Evolutionary conservation across 495 filamentous ascomycete genomes (phyloP).

Genomic region (Annulohypoxylon nitens): DNA sequence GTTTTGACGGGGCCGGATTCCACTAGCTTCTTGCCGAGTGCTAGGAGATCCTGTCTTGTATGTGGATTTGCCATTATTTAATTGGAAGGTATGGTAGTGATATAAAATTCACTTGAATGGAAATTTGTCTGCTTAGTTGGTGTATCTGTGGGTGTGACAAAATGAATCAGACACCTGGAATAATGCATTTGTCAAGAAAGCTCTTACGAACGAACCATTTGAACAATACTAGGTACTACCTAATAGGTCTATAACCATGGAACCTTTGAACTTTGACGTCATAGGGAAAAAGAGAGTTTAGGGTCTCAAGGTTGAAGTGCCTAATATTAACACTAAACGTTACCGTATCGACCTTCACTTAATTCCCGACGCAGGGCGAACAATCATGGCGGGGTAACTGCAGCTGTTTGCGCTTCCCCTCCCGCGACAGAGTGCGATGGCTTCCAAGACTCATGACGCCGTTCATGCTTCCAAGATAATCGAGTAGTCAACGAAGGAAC

Average conservation of each 20-base stretch:
- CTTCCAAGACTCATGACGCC: neutral
- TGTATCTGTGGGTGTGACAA: too few relatives aligned
- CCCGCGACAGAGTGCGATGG: neutral
- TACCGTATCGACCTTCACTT: neutral
- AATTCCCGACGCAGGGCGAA: neutral
- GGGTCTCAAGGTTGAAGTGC: neutral
- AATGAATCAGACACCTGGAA: too few relatives aligned
- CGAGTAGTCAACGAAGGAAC: neutral
- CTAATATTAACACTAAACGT: conserved; percentile 5
- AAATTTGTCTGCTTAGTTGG: too few relatives aligned
- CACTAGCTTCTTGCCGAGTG: conserved; percentile 46
- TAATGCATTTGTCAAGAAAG: too few relatives aligned
- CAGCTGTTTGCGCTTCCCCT: neutral
- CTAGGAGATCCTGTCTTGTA: conserved; percentile 32
- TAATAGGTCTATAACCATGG: too few relatives aligned
- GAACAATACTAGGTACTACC: too few relatives aligned
- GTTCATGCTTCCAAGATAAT: neutral
- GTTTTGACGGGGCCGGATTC: conserved; percentile 50
- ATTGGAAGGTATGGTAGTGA: too few relatives aligned
- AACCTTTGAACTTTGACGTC: neutral
- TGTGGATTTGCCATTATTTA: conserved; percentile 17
- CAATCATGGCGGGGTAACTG: conserved; percentile 25
- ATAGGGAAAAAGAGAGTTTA: neutral
- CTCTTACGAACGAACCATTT: too few relatives aligned
- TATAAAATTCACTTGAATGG: too few relatives aligned